Conservation (phyloP, 2,329 filamentous ascomycete species). For the Fusarium lyarnte region DNA sequence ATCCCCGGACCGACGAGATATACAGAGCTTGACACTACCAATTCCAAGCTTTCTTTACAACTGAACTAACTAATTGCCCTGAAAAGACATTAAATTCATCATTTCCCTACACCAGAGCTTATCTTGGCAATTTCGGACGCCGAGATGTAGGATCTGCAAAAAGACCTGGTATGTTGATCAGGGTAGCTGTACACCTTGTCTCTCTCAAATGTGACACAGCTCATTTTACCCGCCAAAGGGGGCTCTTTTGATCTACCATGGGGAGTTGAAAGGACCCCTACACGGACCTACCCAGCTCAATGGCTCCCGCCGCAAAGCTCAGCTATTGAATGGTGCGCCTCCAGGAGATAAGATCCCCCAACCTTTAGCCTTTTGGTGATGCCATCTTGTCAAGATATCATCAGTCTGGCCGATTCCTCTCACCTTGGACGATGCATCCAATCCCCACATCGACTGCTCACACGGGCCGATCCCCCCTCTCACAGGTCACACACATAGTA, state of each 20-base stretch:
- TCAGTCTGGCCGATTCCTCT: conserved; percentile 16
- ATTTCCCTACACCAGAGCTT: conserved; percentile 16
- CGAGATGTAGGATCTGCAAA: neutral
- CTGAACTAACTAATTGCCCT: neutral
- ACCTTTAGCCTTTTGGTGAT: conserved; percentile 33
- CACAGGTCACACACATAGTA: neutral
- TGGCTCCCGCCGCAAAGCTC: conserved; percentile 21
- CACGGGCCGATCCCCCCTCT: conserved; percentile 39
- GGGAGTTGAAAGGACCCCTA: neutral
- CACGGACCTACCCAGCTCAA: neutral
- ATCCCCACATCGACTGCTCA: conserved; percentile 18
- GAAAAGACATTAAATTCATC: neutral
- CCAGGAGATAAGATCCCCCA: conserved; percentile 29
- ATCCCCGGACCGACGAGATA: conserved; percentile 1
- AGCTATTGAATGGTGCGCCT: conserved; percentile 28
- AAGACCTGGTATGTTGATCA: neutral
- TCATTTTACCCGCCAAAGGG: neutral
- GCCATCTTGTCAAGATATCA: conserved; percentile 35
- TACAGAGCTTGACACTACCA: neutral
- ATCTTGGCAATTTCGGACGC: neutral
- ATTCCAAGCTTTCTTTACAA: neutral
- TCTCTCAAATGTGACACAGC: conserved; percentile 9
- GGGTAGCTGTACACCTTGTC: neutral
- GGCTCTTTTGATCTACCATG: conserved; percentile 1
- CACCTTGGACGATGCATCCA: neutral